Base-by-base conservation (phyloP, 345 rosid genomes). In the Salix exigua region DNA sequence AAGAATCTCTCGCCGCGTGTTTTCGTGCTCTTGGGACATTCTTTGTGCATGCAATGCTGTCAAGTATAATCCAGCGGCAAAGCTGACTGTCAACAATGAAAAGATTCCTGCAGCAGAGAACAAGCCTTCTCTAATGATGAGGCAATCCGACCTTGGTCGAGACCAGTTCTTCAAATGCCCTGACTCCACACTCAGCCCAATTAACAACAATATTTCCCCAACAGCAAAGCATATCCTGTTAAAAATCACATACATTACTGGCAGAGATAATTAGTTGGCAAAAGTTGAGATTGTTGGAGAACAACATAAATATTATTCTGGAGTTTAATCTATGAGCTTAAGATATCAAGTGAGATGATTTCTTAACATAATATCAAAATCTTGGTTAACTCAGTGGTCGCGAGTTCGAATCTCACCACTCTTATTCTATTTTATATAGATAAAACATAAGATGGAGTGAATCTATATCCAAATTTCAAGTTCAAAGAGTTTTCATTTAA, bases 101-200 rank as follows among this genome's bases (percentile, higher is more conserved):
- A 94, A 84, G 5, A 90, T 86, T 46, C 93, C 99, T 0, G 98
- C 97, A 0, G 97, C 90, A 0, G 92, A 88, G 76, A 94, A 96
- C 77, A 96, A 72, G 58, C 98, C 99, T 86, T 92, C 82, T 62
- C 82, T 84, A 77, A 89, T 74, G 21, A 89, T 40, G 8, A 92
- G 85, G 83, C 99, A 96, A 40, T 72, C 85, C 50, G 90, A 80
- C 75, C 88, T 91, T 61, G 95, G 97, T n/a, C 66, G 86, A 2
- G 88, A 83, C 98, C 99, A 96, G 53, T 88, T 86, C 71, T 75
- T 93, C 33, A 92, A 73, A 86, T 96, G 99, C 6, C 97, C 96
- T 38, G 99, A 93, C 85, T 96, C 99, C 35, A 96, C 91, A 70
- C 95, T 91, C 9, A 93, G 76, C 62, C 94, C 98, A 21, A 93